Conservation (phyloP, 2,329 filamentous ascomycete species). For the Penicillium oxalicum region DNA sequence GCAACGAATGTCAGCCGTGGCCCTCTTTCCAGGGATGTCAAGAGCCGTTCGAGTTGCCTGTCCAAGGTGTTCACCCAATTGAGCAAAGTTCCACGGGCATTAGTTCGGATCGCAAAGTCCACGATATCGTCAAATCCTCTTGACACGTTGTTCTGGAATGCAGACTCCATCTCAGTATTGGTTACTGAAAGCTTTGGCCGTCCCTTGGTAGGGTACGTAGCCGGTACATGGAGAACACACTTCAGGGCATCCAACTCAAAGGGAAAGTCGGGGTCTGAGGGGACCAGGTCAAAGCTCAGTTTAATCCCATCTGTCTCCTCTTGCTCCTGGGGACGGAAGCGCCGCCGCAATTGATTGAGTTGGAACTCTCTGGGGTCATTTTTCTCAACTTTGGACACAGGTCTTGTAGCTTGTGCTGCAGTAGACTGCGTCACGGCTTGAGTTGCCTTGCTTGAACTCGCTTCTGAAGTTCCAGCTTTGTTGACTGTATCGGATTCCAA, state of each 20-base stretch:
- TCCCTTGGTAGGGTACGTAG: constrained; percentile 52
- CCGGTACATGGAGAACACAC: constrained; percentile 62
- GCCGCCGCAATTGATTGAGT: constrained; percentile 63
- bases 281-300: constrained; percentile 59
- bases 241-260: constrained; percentile 66
- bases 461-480: constrained; percentile 17
- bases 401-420: constrained; percentile 49
- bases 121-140: constrained; percentile 64
- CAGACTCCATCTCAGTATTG: constrained; percentile 65
- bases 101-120: constrained; percentile 44
- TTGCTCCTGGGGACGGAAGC: constrained; percentile 52
- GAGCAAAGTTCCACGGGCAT: constrained; percentile 51
- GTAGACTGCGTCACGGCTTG: constrained; percentile 37
- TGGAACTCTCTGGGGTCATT: constrained; percentile 69
- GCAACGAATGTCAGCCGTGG: constrained; percentile 66
- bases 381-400: constrained; percentile 58
- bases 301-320: constrained; percentile 48
- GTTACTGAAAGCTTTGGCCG: constrained; percentile 56
- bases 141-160: constrained; percentile 71
- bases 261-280: constrained; percentile 78
- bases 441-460: constrained; percentile 20
- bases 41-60: constrained; percentile 62
- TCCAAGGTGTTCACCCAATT: constrained; percentile 65
- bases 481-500: constrained; percentile 10
- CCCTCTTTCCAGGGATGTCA: constrained; percentile 63